These are phyloP conservation scores for Hortiboletus flavorubellus DNA, from an alignment of 768 basidiomycete genomes.

Conservation along the genomic window DNA sequence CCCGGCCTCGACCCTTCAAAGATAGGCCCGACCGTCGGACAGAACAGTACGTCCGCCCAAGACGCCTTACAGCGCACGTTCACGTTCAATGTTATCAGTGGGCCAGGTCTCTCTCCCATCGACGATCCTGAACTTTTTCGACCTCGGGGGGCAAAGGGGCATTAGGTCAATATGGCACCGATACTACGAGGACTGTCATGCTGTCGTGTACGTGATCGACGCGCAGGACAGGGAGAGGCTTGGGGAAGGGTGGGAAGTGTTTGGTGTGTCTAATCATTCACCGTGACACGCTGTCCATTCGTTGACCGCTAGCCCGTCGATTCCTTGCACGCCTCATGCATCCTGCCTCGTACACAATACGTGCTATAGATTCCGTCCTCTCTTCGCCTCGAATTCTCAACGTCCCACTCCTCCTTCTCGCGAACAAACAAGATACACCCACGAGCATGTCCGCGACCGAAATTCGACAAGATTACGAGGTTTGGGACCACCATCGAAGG, in stretches of 20 bases:
- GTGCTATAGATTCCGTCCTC: slow-evolving; percentile 67
- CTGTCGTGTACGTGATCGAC: slow-evolving; percentile 93
- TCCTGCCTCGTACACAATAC: not conserved
- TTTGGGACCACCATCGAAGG: slow-evolving; percentile 75
- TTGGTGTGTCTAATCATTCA: slow-evolving; percentile 59
- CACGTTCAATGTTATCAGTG: slow-evolving; percentile 42
- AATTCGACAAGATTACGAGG: slow-evolving; percentile 85
- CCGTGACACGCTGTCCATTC: not conserved
- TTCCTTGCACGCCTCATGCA: not conserved
- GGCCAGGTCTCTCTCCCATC: slow-evolving; percentile 93
- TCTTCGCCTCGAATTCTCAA: slow-evolving; percentile 87
- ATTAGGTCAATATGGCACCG: slow-evolving; percentile 92
- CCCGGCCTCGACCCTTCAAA: slow-evolving; percentile 90
- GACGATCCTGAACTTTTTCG: slow-evolving; percentile 94
- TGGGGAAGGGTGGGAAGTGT: slow-evolving; percentile 95
- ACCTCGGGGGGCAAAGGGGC: slow-evolving; percentile 91
- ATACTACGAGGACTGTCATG: slow-evolving; percentile 97
- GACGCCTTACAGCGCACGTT: not conserved
- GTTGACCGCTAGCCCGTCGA: not conserved
- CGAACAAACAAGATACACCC: slow-evolving; percentile 93
- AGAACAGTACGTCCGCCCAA: slow-evolving; percentile 74
- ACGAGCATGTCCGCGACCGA: slow-evolving; percentile 82
- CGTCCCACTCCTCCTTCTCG: slow-evolving; percentile 86
- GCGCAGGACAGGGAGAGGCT: slow-evolving; percentile 86
- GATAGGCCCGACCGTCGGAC: slow-evolving; percentile 95